Evolutionary conservation across 805 yeast genomes (phyloP).

Genomic region (Zygosaccharomyces bisporus): DNA sequence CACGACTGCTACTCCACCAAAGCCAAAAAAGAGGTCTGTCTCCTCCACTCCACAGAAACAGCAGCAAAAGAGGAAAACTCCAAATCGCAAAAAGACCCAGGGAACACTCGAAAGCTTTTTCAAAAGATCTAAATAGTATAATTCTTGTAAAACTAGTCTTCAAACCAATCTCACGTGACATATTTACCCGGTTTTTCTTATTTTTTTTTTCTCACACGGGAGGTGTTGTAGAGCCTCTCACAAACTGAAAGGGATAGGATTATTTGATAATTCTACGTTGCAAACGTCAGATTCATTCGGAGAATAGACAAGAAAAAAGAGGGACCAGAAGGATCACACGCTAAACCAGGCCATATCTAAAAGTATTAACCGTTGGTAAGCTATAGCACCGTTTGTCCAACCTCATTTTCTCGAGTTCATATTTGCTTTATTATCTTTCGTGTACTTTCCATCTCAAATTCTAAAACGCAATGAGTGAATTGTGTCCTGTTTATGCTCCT

Average conservation of each 20-base stretch:
- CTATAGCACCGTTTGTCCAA: not conserved
- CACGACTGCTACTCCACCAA: slow-evolving; percentile 16
- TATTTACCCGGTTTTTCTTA: slow-evolving; percentile 11
- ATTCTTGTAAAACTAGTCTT: too few species aligned
- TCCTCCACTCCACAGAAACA: slow-evolving; percentile 6
- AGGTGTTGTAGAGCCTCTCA: slow-evolving; percentile 8
- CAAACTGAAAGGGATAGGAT: slow-evolving; percentile 11
- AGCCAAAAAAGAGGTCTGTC: slow-evolving; percentile 9
- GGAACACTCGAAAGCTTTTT: slow-evolving; percentile 35
- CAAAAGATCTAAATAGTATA: slow-evolving; percentile 21
- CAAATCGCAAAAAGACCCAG: slow-evolving; percentile 27
- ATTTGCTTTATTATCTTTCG: not conserved
- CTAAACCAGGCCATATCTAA: not conserved
- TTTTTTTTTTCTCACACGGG: slow-evolving; percentile 10
- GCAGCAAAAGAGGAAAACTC: slow-evolving; percentile 11
- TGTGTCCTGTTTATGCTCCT: slow-evolving; percentile 57
- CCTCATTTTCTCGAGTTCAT: not conserved
- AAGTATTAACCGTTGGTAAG: not conserved
- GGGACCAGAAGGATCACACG: not conserved
- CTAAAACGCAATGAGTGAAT: slow-evolving; percentile 29
- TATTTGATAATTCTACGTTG: not conserved
- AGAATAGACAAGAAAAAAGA: not conserved
- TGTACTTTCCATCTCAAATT: slow-evolving; percentile 6
- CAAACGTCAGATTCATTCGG: not conserved
- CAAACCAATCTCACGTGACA: slow-evolving; percentile 11